Percentiles rank a stretch among this genome's conserved stretches.
phyloP scores from a whole-genome alignment of 345 rosid genomes.

The Bruguiera sexangula region DNA sequence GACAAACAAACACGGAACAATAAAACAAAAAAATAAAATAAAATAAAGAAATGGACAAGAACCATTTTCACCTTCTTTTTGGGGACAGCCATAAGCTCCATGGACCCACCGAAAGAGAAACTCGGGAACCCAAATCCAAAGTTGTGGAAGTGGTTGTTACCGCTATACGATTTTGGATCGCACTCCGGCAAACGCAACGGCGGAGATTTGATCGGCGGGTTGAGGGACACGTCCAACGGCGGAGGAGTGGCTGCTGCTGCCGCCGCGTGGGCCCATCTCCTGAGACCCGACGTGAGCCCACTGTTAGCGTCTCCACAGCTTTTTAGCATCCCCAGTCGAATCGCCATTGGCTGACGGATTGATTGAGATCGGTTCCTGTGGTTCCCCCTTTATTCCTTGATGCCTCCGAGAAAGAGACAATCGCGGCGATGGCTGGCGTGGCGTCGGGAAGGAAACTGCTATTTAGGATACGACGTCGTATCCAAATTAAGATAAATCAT shows the following conservation, averaged over 20 bases:
- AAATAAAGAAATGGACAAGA: neutral
- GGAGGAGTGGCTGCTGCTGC: slow-evolving; percentile 45
- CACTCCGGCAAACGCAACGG: slow-evolving; percentile 42
- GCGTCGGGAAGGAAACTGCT: too few species aligned
- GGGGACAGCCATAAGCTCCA: slow-evolving; percentile 98
- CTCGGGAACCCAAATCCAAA: slow-evolving; percentile 39
- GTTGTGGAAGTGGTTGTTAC: slow-evolving; percentile 16
- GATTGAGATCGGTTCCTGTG: neutral
- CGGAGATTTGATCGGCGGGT: slow-evolving; percentile 23
- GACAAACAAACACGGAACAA: neutral
- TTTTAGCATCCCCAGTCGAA: slow-evolving; percentile 45
- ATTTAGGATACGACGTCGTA: too few species aligned
- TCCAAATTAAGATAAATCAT: too few species aligned
- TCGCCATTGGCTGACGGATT: slow-evolving; percentile 36
- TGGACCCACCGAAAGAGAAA: slow-evolving; percentile 48
- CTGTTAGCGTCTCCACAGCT: slow-evolving; percentile 23
- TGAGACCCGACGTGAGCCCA: slow-evolving; percentile 18
- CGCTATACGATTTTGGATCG: slow-evolving; percentile 30
- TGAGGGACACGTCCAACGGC: slow-evolving; percentile 33
- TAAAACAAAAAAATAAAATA: neutral
- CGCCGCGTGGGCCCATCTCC: slow-evolving; percentile 39
- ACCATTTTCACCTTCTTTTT: slow-evolving; percentile 52
- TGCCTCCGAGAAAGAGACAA: too few species aligned
- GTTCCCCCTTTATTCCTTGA: too few species aligned
- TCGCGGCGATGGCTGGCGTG: too few species aligned